Evolutionary conservation across 371 early-diverging fungal species (phyloP).

Genomic region (Pancytospora philotis): DNA sequence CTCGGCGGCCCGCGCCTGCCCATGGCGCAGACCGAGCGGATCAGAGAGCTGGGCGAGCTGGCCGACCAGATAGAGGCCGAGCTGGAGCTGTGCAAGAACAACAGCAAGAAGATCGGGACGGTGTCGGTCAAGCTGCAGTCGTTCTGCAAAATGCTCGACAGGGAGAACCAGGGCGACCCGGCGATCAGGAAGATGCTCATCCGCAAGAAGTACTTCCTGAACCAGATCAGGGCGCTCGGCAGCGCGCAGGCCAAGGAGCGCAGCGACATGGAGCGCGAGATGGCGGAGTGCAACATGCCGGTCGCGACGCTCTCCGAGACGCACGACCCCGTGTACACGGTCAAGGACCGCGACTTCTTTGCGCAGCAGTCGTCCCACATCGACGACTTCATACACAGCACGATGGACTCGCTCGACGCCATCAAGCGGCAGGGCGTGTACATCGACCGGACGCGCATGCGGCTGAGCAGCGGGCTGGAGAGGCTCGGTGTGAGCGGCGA

Average conservation of each 20-base stretch:
- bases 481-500: constrained; percentile 43
- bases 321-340: not conserved
- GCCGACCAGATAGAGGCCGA: constrained; percentile 32
- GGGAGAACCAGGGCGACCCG: not conserved
- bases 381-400: constrained; percentile 28
- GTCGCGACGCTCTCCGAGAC: constrained; percentile 12
- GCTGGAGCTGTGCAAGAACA: constrained; percentile 20
- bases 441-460: constrained; percentile 39
- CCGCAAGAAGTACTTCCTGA: constrained; percentile 19
- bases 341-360: constrained; percentile 32
- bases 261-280: constrained; percentile 21
- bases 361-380: constrained; percentile 32
- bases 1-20: too few species aligned
- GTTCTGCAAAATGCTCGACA: constrained; percentile 23
- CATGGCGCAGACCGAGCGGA: too few species aligned
- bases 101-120: constrained; percentile 25
- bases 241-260: constrained; percentile 13
- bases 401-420: constrained; percentile 38
- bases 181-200: not conserved
- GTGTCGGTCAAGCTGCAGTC: constrained; percentile 39
- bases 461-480: constrained; percentile 29
- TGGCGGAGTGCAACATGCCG: constrained; percentile 15
- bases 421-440: constrained; percentile 40
- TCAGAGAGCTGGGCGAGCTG: constrained; percentile 28
- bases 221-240: constrained; percentile 11